Evolutionary conservation across 2,329 filamentous ascomycete genomes (phyloP).

Genomic region (Colletotrichum costaricense): DNA sequence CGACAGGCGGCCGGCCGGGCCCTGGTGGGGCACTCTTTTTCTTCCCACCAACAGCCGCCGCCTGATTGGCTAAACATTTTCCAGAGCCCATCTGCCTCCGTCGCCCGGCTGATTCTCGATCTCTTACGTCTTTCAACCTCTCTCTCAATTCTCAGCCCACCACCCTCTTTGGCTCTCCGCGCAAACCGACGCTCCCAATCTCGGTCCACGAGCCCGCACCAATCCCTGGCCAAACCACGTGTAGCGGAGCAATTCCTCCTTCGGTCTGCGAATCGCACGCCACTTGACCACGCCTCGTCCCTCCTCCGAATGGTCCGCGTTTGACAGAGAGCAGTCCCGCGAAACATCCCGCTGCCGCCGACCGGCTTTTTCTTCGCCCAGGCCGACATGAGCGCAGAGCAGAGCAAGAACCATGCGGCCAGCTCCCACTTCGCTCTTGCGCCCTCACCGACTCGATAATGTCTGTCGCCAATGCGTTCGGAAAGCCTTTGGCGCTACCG

Average conservation of each 20-base stretch:
- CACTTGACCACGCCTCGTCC: not conserved
- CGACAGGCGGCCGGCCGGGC: not conserved
- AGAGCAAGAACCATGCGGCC: slow-evolving; percentile 35
- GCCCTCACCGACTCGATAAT: slow-evolving; percentile 31
- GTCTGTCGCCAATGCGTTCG: slow-evolving; percentile 31
- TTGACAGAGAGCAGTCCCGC: not conserved
- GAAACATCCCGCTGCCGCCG: slow-evolving; percentile 9
- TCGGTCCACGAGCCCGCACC: not conserved
- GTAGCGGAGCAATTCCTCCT: not conserved
- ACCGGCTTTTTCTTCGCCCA: not conserved
- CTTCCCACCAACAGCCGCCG: not conserved
- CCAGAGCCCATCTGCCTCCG: slow-evolving; percentile 8
- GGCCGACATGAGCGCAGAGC: slow-evolving; percentile 34
- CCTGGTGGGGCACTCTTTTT: not conserved
- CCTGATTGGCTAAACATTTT: slow-evolving; percentile 27
- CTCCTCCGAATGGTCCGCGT: not conserved
- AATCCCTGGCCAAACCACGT: not conserved
- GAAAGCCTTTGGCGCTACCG: slow-evolving; percentile 6
- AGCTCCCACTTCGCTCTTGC: slow-evolving; percentile 32
- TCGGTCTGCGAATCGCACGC: not conserved
- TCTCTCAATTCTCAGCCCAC: not conserved
- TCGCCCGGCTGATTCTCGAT: slow-evolving; percentile 12
- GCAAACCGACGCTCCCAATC: not conserved
- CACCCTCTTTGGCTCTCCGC: not conserved
- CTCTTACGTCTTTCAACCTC: not conserved